These are phyloP conservation scores for Boletus rubroflammeus DNA, from an alignment of 768 basidiomycete genomes.

Conservation along the genomic window DNA sequence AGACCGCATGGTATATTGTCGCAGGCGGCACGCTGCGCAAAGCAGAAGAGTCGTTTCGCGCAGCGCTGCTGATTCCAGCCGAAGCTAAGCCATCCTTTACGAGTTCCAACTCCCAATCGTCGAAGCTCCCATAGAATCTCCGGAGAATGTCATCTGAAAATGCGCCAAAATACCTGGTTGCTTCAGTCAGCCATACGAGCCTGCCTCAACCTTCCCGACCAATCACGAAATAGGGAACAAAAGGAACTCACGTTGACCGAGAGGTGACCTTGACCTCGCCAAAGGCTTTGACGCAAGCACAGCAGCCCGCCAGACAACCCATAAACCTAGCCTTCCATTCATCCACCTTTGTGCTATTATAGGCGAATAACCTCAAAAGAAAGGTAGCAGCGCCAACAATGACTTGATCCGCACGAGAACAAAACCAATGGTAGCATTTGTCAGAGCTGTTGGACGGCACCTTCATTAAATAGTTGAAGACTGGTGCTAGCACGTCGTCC, in stretches of 20 bases:
- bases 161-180: slow-evolving; percentile 67
- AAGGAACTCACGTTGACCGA: slow-evolving; percentile 62
- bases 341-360: slow-evolving; percentile 53
- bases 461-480: slow-evolving; percentile 55
- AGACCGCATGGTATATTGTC: slow-evolving; percentile 57
- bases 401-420: slow-evolving; percentile 52
- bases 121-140: slow-evolving; percentile 60
- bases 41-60: slow-evolving; percentile 19
- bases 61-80: slow-evolving; percentile 19
- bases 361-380: slow-evolving; percentile 79
- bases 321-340: slow-evolving; percentile 60
- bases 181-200: slow-evolving; percentile 13
- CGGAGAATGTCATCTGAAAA: slow-evolving; percentile 49
- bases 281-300: slow-evolving; percentile 65
- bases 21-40: slow-evolving; percentile 47
- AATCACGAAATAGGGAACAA: background rate
- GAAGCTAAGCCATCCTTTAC: slow-evolving; percentile 47
- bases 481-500: slow-evolving; percentile 44
- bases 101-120: slow-evolving; percentile 59
- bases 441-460: slow-evolving; percentile 37
- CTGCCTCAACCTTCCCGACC: slow-evolving; percentile 4
- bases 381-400: slow-evolving; percentile 73
- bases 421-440: slow-evolving; percentile 74
- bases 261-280: slow-evolving; percentile 63
- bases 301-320: slow-evolving; percentile 57